These are phyloP conservation scores for Hypoxylon sp. DNA, from an alignment of 2,329 filamentous ascomycete genomes.

Conservation along the genomic window DNA sequence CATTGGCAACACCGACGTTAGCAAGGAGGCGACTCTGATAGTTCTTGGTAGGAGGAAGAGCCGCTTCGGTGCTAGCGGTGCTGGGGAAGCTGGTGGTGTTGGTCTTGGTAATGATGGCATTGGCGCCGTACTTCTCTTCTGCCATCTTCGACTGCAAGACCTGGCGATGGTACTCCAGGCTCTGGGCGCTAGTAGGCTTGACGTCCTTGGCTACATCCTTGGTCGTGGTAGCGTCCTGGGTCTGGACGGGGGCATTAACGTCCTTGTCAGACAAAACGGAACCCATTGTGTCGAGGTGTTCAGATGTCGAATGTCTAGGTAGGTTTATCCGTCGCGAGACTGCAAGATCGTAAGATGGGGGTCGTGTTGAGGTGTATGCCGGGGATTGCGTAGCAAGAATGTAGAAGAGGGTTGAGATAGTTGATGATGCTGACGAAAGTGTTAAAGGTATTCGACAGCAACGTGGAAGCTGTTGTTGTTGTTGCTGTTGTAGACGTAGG, in stretches of 20 bases:
- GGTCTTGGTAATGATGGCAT: constrained; percentile 26
- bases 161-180: constrained; percentile 84
- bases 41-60: constrained; percentile 24
- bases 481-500: constrained; percentile 30
- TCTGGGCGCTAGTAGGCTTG: constrained; percentile 60
- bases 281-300: constrained; percentile 64
- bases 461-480: constrained; percentile 18
- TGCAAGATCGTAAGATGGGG: constrained; percentile 8
- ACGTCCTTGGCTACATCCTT: constrained; percentile 38
- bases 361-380: background rate
- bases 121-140: constrained; percentile 68
- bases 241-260: constrained; percentile 69
- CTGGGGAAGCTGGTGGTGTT: background rate
- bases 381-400: constrained; percentile 3
- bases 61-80: constrained; percentile 26
- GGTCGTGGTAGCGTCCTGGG: constrained; percentile 48
- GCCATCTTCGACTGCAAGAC: constrained; percentile 80
- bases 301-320: constrained; percentile 9
- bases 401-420: background rate
- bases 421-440: constrained; percentile 3
- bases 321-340: constrained; percentile 3
- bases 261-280: constrained; percentile 73
- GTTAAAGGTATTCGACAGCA: constrained; percentile 4
- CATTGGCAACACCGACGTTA: constrained; percentile 42
- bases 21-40: constrained; percentile 52